Conservation (phyloP, 164 flowering plant species). For the Saururus chinensis region DNA sequence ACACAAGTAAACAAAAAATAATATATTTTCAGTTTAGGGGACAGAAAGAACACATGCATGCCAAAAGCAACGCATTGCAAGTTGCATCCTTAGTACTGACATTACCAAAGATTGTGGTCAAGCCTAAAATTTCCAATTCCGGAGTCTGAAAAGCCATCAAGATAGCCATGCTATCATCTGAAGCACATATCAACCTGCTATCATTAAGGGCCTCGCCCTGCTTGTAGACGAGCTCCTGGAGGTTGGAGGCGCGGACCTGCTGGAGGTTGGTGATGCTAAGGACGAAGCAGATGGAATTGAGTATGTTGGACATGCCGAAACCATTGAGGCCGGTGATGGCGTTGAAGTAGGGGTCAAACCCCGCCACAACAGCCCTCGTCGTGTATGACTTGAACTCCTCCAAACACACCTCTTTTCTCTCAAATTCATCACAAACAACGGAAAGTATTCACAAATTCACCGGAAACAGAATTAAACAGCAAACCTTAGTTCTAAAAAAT, state of each 20-base stretch:
- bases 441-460: too few species aligned
- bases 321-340: conserved; percentile 97
- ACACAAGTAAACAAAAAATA: background rate
- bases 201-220: conserved; percentile 99
- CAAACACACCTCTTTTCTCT: conserved; percentile 75
- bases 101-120: conserved; percentile 91
- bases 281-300: conserved; percentile 93
- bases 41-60: conserved; percentile 18
- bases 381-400: conserved; percentile 99
- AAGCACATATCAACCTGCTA: background rate
- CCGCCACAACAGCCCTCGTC: conserved; percentile 82
- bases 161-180: conserved; percentile 97
- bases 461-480: too few species aligned
- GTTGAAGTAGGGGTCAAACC: conserved; percentile 89
- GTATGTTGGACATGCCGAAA: conserved; percentile 93
- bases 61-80: conserved; percentile 87
- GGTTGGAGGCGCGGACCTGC: conserved; percentile 91
- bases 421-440: too few species aligned
- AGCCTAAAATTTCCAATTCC: conserved; percentile 66
- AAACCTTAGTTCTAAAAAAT: too few species aligned
- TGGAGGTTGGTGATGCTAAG: conserved; percentile 93
- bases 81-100: conserved; percentile 71
- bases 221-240: conserved; percentile 99
- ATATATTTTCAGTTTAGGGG: too few species aligned
- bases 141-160: conserved; percentile 90